A percentile compares a stretch with the other conserved stretches of the same genome.
Evolutionary conservation across 2,329 filamentous ascomycete genomes (phyloP).

Genomic region (Botrytis porri): DNA sequence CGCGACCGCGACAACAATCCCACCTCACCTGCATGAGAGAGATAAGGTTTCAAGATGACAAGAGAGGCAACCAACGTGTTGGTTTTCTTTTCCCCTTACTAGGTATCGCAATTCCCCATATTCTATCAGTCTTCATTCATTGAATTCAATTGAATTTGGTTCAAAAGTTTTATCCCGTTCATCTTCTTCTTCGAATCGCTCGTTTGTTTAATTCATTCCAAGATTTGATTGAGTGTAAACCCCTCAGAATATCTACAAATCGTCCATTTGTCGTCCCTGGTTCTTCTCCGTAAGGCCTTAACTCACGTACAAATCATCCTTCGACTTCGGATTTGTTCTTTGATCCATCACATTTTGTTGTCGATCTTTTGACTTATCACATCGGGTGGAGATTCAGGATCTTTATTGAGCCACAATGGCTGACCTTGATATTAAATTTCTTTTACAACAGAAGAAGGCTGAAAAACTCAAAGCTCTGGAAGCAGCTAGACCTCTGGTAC

Average conservation of each 20-base stretch:
- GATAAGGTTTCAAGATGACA: neutral
- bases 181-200: neutral
- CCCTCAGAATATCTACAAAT: neutral
- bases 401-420: neutral
- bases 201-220: neutral
- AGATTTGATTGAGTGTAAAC: neutral
- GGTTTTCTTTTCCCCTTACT: neutral
- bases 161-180: neutral
- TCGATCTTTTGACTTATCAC: constrained; percentile 1
- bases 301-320: neutral
- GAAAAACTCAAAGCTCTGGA: neutral
- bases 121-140: neutral
- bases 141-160: neutral
- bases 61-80: neutral
- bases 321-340: neutral
- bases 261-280: neutral
- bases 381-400: neutral
- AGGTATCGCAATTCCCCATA: neutral
- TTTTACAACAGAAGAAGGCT: neutral
- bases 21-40: neutral
- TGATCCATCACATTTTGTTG: neutral
- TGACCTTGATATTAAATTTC: neutral
- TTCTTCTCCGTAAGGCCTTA: neutral
- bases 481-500: neutral
- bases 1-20: neutral